phyloP scores from a whole-genome alignment of 2,329 filamentous ascomycete species.

The Pestalotiopsis sp. region DNA sequence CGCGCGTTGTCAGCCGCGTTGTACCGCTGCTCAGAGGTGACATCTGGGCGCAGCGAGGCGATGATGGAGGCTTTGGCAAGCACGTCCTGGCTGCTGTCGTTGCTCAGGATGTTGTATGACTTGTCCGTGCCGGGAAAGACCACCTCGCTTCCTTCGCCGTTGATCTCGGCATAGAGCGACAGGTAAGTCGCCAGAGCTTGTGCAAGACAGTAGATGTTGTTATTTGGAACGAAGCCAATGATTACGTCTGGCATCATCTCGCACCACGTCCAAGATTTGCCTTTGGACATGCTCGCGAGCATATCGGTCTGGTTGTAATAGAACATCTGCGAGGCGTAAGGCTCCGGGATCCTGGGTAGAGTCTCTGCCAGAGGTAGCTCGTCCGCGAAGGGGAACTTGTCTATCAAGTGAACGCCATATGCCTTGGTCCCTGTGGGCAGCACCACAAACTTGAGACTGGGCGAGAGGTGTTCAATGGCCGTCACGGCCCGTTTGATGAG shows the following conservation, averaged over 20 bases:
- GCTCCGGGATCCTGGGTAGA: constrained; percentile 41
- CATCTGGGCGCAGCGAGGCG: constrained; percentile 41
- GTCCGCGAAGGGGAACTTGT: constrained; percentile 25
- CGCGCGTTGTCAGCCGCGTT: constrained; percentile 43
- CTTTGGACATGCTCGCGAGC: constrained; percentile 32
- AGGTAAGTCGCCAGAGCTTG: constrained; percentile 42
- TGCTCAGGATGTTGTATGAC: constrained; percentile 35
- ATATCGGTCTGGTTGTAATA: constrained; percentile 49
- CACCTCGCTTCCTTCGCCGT: constrained; percentile 36
- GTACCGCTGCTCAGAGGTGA: constrained; percentile 35
- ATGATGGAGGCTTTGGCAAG: constrained; percentile 43
- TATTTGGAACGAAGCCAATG: constrained; percentile 44
- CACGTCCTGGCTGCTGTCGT: constrained; percentile 38
- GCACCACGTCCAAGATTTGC: constrained; percentile 36
- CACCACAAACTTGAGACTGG: constrained; percentile 40
- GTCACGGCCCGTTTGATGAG: constrained; percentile 40
- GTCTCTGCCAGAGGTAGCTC: constrained; percentile 37
- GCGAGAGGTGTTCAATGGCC: constrained; percentile 38
- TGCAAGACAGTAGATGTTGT: constrained; percentile 44
- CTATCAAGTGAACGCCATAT: constrained; percentile 35
- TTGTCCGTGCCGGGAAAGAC: constrained; percentile 38
- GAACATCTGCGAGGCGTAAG: constrained; percentile 44
- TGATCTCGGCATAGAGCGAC: constrained; percentile 35
- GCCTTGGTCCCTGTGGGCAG: constrained; percentile 45
- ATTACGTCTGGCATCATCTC: constrained; percentile 41